These are phyloP conservation scores for Pyrenophora seminiperda DNA, from an alignment of 2,329 filamentous ascomycete species.

Conservation along the genomic window DNA sequence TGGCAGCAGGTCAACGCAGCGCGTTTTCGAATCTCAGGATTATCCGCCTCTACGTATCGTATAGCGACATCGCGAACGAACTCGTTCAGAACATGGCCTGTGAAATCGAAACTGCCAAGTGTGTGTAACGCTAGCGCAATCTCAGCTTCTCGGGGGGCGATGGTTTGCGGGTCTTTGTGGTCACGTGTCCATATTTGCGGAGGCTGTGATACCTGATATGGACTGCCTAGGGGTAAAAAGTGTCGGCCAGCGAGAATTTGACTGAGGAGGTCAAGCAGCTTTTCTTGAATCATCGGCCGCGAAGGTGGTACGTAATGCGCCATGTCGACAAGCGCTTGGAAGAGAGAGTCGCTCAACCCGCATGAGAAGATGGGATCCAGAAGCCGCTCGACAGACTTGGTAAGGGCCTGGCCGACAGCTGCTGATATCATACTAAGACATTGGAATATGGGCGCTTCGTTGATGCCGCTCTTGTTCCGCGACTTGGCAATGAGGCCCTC, in stretches of 20 bases:
- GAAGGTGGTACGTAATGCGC: conserved; percentile 97
- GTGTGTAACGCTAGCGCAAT: conserved; percentile 94
- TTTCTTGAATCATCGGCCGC: conserved; percentile 89
- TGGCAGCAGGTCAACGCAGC: conserved; percentile 97
- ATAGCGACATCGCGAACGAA: conserved; percentile 98
- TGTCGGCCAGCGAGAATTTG: conserved; percentile 89
- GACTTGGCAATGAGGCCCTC: conserved; percentile 87
- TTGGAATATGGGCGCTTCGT: conserved; percentile 84
- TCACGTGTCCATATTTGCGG: conserved; percentile 87
- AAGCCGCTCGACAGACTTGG: conserved; percentile 96
- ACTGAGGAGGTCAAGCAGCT: conserved; percentile 91
- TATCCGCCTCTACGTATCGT: conserved; percentile 96
- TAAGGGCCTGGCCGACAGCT: conserved; percentile 92
- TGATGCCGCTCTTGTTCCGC: conserved; percentile 60
- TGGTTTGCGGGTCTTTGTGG: conserved; percentile 79
- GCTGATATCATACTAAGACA: conserved; percentile 97
- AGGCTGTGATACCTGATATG: conserved; percentile 79
- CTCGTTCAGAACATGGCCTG: conserved; percentile 89
- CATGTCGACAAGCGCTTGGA: conserved; percentile 96
- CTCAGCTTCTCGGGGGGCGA: conserved; percentile 79
- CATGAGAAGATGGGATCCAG: conserved; percentile 97
- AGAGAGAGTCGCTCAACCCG: conserved; percentile 89
- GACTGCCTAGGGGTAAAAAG: conserved; percentile 90
- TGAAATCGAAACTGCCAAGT: conserved; percentile 95
- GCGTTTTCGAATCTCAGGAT: conserved; percentile 88